Conservation (phyloP, 2,329 filamentous ascomycete genomes). For the Phoma herbarum region DNA sequence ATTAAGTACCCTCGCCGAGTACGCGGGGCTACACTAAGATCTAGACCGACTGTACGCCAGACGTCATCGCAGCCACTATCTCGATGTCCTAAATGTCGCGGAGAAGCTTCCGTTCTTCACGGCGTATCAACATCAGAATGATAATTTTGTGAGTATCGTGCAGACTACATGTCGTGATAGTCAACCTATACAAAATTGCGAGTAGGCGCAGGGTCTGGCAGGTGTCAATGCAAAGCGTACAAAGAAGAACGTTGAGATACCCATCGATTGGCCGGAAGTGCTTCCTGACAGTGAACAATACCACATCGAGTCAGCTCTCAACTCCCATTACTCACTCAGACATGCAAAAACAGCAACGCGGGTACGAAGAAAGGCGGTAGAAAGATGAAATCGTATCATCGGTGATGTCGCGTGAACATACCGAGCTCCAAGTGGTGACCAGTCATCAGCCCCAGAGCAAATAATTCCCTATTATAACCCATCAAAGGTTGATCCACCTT, state of each 20-base stretch:
- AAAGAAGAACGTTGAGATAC: neutral
- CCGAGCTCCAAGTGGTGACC: neutral
- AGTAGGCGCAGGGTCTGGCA: neutral
- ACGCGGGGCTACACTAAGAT: conserved; percentile 5
- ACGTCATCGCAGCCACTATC: conserved; percentile 5
- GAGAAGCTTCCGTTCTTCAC: neutral
- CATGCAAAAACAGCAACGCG: neutral
- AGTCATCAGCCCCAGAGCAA: neutral
- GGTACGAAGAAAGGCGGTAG: neutral
- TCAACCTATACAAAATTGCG: neutral
- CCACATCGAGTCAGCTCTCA: neutral
- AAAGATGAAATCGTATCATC: neutral
- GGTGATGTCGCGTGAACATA: neutral
- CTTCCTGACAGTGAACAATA: neutral
- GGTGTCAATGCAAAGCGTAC: neutral
- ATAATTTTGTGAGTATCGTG: neutral
- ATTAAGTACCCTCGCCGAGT: neutral
- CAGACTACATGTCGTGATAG: neutral
- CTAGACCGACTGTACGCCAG: conserved; percentile 2
- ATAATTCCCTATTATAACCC: neutral
- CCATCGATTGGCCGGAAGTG: conserved; percentile 1
- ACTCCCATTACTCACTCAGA: neutral
- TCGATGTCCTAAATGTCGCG: neutral
- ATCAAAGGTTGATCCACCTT: conserved; percentile 61
- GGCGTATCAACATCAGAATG: conserved; percentile 2